phyloP scores from a whole-genome alignment of 1,139 yeast species.

The Lodderomyces parapsilosis region DNA sequence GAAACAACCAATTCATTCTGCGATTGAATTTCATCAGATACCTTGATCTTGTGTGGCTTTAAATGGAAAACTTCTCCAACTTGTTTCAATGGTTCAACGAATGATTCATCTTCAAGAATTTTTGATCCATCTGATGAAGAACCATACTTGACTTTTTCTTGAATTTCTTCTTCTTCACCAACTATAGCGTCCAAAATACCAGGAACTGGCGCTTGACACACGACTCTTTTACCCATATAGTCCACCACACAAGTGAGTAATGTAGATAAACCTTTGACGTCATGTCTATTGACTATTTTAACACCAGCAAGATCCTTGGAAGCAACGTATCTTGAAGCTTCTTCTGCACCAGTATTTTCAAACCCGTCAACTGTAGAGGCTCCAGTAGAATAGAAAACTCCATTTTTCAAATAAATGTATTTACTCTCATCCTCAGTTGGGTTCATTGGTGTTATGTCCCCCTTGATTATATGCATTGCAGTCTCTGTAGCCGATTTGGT shows the following conservation, averaged over 20 bases:
- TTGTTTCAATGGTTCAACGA: slow-evolving; percentile 53
- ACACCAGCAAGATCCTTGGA: slow-evolving; percentile 78
- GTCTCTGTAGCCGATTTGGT: slow-evolving; percentile 74
- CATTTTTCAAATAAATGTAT: slow-evolving; percentile 72
- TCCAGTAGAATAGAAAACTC: slow-evolving; percentile 84
- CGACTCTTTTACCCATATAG: slow-evolving; percentile 80
- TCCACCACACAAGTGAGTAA: slow-evolving; percentile 84
- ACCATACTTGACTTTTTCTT: slow-evolving; percentile 71
- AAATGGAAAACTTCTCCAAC: slow-evolving; percentile 78
- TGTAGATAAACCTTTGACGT: slow-evolving; percentile 62
- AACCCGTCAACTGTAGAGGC: slow-evolving; percentile 71
- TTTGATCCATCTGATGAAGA: slow-evolving; percentile 58
- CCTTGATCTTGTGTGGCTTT: slow-evolving; percentile 59
- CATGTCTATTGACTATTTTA: slow-evolving; percentile 65
- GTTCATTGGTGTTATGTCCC: slow-evolving; percentile 76
- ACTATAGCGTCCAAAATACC: slow-evolving; percentile 66
- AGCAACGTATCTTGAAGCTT: slow-evolving; percentile 81
- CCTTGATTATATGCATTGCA: slow-evolving; percentile 73
- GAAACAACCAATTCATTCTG: slow-evolving; percentile 61
- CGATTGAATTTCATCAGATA: slow-evolving; percentile 31
- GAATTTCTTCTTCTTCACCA: slow-evolving; percentile 28
- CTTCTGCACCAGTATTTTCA: slow-evolving; percentile 70
- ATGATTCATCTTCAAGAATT: slow-evolving; percentile 49
- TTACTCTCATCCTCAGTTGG: slow-evolving; percentile 64
- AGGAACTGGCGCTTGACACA: slow-evolving; percentile 97